Evolutionary conservation across 345 rosid species (phyloP).

Genomic region (Corymbia maculata): DNA sequence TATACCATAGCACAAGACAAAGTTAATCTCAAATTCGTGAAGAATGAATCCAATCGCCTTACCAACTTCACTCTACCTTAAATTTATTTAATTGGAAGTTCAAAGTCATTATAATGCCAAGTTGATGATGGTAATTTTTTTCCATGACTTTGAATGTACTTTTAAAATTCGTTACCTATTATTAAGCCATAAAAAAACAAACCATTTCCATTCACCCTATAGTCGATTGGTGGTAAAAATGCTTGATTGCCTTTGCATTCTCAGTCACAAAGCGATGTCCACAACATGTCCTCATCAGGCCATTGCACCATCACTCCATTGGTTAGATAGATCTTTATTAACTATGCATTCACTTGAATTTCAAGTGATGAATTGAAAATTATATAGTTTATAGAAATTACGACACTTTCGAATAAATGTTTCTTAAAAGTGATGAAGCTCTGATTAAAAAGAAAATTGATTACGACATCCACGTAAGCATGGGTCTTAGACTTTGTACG

Average conservation of each 20-base stretch:
- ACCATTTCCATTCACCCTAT: neutral
- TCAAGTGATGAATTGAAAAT: neutral
- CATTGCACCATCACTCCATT: neutral
- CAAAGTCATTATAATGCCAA: neutral
- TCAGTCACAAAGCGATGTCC: neutral
- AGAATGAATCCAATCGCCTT: neutral
- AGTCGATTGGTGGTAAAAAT: neutral
- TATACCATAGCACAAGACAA: neutral
- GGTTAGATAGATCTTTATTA: rapidly evolving
- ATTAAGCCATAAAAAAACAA: neutral
- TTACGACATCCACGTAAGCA: no score
- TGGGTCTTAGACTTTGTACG: neutral
- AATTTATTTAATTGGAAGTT: neutral
- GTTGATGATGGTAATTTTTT: no score
- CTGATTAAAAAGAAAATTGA: no score
- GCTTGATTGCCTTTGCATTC: neutral
- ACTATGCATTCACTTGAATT: no score
- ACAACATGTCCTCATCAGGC: rapidly evolving
- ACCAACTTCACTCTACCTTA: rapidly evolving
- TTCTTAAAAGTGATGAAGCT: neutral
- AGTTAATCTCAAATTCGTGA: neutral
- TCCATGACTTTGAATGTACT: rapidly evolving
- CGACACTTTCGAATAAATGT: rapidly evolving
- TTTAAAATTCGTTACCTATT: neutral
- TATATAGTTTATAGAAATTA: neutral